phyloP scores from a whole-genome alignment of 768 basidiomycete species.

The Pleurotus giganteus region DNA sequence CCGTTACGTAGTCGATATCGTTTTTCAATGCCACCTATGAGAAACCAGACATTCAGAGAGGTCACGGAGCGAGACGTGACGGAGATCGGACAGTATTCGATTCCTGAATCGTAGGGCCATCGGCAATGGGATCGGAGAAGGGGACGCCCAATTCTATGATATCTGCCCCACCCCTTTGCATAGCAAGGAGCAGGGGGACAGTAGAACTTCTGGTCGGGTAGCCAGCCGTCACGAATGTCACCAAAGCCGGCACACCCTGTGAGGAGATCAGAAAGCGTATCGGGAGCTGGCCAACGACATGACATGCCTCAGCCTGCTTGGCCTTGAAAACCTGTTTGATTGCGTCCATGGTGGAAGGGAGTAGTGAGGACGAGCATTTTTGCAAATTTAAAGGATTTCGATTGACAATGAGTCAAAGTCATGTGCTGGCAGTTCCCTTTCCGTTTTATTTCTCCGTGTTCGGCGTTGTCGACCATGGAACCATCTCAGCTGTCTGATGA shows the following conservation, averaged over 20 bases:
- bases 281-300: background rate
- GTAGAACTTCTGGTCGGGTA: conserved; percentile 81
- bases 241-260: conserved; percentile 60
- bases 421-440: conserved; percentile 4
- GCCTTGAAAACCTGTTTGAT: conserved; percentile 66
- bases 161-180: conserved; percentile 92
- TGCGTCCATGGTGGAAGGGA: conserved; percentile 54
- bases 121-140: conserved; percentile 95
- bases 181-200: conserved; percentile 83
- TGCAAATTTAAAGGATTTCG: conserved; percentile 3
- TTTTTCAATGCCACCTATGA: conserved; percentile 81
- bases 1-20: conserved; percentile 71
- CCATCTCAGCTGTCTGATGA: conserved; percentile 54
- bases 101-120: conserved; percentile 92
- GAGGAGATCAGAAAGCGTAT: background rate
- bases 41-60: conserved; percentile 10
- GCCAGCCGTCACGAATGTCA: conserved; percentile 94
- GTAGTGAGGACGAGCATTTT: conserved; percentile 2
- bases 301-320: conserved; percentile 55
- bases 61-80: background rate
- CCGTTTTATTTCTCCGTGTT: conserved; percentile 5
- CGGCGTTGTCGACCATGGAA: conserved; percentile 41
- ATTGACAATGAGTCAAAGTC: conserved; percentile 3
- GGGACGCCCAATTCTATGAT: conserved; percentile 95
- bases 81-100: conserved; percentile 76